These are phyloP conservation scores for Pulveroboletus sp. DNA, from an alignment of 768 basidiomycete genomes.

Conservation along the genomic window DNA sequence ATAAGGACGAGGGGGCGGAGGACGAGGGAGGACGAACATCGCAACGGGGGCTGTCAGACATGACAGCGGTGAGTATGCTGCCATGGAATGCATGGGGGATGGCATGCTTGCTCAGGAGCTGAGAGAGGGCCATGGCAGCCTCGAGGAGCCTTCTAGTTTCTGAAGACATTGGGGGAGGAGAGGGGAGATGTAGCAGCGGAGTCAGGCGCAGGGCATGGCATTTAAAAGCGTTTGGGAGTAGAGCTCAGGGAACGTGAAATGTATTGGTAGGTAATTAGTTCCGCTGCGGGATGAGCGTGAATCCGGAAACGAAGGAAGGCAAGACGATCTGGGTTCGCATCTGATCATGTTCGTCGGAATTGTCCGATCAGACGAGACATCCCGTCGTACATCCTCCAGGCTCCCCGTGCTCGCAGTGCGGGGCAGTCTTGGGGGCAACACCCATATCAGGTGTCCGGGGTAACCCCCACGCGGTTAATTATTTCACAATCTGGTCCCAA, in stretches of 20 bases:
- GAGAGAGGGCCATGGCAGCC: conserved; percentile 72
- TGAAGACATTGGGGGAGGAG: conserved; percentile 44
- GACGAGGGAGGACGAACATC: conserved; percentile 48
- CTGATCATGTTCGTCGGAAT: conserved; percentile 26
- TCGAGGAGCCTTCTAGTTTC: conserved; percentile 73
- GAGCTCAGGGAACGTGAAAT: conserved; percentile 36
- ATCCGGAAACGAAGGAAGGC: conserved; percentile 36
- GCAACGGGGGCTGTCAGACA: conserved; percentile 59
- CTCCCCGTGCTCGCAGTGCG: conserved; percentile 12
- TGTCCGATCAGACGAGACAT: conserved; percentile 22
- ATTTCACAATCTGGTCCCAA: conserved; percentile 23
- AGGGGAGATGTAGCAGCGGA: conserved; percentile 18
- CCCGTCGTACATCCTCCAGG: too few species aligned
- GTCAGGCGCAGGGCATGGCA: conserved; percentile 51
- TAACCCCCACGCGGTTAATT: conserved; percentile 15
- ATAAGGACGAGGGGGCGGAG: conserved; percentile 7
- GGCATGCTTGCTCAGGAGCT: conserved; percentile 48
- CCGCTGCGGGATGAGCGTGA: conserved; percentile 42
- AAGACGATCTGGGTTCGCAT: conserved; percentile 31
- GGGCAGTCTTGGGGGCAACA: conserved; percentile 7
- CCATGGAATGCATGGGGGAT: conserved; percentile 84
- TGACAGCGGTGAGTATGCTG: conserved; percentile 62
- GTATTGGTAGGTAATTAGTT: conserved; percentile 49
- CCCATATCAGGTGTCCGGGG: conserved; percentile 13
- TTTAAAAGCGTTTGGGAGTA: conserved; percentile 39